These are phyloP conservation scores for Esteya vermicola DNA, from an alignment of 2,329 filamentous ascomycete genomes.

Conservation along the genomic window DNA sequence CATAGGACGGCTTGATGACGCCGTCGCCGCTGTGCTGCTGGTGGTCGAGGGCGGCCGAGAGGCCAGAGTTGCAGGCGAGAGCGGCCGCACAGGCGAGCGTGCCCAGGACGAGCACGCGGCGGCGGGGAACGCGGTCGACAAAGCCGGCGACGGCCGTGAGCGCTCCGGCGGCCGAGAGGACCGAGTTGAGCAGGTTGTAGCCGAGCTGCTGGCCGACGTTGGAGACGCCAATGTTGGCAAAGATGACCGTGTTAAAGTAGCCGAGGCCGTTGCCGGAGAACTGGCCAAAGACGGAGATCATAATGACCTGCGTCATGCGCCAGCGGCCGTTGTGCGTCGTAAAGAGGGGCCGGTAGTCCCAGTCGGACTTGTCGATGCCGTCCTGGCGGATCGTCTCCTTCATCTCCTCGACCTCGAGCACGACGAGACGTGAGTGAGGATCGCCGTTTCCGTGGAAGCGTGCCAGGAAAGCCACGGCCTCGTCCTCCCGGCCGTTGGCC, in stretches of 20 bases:
- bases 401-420: constrained; percentile 28
- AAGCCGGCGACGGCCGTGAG: constrained; percentile 25
- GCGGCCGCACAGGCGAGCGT: constrained; percentile 26
- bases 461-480: constrained; percentile 24
- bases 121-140: constrained; percentile 31
- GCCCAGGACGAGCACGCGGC: constrained; percentile 28
- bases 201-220: constrained; percentile 24
- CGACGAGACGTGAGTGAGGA: constrained; percentile 22
- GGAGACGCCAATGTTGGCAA: constrained; percentile 23
- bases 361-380: constrained; percentile 31
- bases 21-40: constrained; percentile 11
- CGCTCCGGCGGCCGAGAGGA: constrained; percentile 29
- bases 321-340: constrained; percentile 29
- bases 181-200: constrained; percentile 32
- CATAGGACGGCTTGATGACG: constrained; percentile 21
- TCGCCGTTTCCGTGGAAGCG: constrained; percentile 29
- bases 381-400: constrained; percentile 26
- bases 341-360: constrained; percentile 32
- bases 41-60: constrained; percentile 22
- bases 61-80: constrained; percentile 29
- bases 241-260: constrained; percentile 36
- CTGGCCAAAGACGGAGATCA: constrained; percentile 36
- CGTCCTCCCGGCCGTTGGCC: constrained; percentile 21
- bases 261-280: constrained; percentile 36
- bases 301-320: constrained; percentile 31